These are phyloP conservation scores for Colletotrichum spinosum DNA, from an alignment of 2,329 filamentous ascomycete genomes.

Conservation along the genomic window DNA sequence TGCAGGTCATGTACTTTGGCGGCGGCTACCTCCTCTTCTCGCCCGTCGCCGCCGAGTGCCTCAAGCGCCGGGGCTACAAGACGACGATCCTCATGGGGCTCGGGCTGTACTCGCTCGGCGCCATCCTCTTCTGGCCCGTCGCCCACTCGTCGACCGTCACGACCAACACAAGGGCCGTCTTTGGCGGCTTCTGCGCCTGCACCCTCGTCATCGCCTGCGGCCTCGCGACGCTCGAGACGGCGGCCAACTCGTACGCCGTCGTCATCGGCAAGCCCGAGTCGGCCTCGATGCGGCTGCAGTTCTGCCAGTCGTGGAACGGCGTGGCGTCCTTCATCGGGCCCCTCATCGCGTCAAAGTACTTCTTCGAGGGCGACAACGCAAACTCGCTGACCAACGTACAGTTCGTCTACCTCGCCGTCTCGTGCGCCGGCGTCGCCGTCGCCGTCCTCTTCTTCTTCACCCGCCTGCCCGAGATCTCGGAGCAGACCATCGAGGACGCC, in stretches of 20 bases:
- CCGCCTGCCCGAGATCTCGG: constrained; percentile 77
- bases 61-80: constrained; percentile 57
- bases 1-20: constrained; percentile 55
- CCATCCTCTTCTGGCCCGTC: constrained; percentile 63
- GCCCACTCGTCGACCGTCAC: constrained; percentile 62
- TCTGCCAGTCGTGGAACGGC: constrained; percentile 65
- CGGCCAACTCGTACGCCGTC: constrained; percentile 74
- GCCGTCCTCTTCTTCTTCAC: constrained; percentile 75
- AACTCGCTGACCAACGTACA: constrained; percentile 74
- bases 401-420: constrained; percentile 81
- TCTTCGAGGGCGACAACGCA: constrained; percentile 69
- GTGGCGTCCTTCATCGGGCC: constrained; percentile 72
- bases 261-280: constrained; percentile 66
- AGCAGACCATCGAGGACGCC: constrained; percentile 50
- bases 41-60: constrained; percentile 52
- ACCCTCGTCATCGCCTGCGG: constrained; percentile 82
- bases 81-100: constrained; percentile 65
- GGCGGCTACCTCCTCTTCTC: constrained; percentile 55
- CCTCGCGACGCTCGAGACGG: constrained; percentile 79
- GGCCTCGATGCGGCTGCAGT: constrained; percentile 63
- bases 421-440: constrained; percentile 75
- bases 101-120: constrained; percentile 71
- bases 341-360: constrained; percentile 77
- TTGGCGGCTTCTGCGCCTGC: constrained; percentile 78
- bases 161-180: constrained; percentile 55